A percentile compares a stretch with the other conserved stretches of the same genome.
Evolutionary conservation across 768 basidiomycete species (phyloP).

Genomic region (Boletus rubroflammeus): DNA sequence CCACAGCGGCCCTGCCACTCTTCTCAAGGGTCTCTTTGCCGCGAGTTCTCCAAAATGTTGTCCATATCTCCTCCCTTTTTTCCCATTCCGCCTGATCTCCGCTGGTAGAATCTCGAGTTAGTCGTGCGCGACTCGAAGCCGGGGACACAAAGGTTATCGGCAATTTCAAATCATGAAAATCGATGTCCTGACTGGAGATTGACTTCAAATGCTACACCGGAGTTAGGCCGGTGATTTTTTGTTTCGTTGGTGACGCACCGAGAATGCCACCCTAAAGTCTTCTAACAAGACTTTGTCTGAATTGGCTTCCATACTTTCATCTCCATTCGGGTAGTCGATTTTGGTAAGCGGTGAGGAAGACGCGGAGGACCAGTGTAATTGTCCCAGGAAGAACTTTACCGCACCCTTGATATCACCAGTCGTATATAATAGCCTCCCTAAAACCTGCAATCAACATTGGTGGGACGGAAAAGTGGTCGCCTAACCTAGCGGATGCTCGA

Average conservation of each 20-base stretch:
- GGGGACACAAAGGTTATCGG: conserved; percentile 66
- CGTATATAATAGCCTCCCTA: conserved; percentile 85
- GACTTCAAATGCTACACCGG: conserved; percentile 63
- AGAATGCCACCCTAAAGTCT: conserved; percentile 84
- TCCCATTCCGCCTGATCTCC: conserved; percentile 55
- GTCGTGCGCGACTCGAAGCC: conserved; percentile 53
- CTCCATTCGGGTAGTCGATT: conserved; percentile 10
- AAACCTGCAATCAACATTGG: conserved; percentile 6
- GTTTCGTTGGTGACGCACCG: conserved; percentile 45
- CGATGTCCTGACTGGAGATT: conserved; percentile 45
- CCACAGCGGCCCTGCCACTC: conserved; percentile 57
- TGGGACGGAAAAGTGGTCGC: neutral
- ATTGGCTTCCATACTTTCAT: conserved; percentile 33
- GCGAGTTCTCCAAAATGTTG: conserved; percentile 48
- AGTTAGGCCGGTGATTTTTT: neutral
- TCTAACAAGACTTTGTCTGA: conserved; percentile 75
- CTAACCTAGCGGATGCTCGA: conserved; percentile 77
- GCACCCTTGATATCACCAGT: conserved; percentile 81
- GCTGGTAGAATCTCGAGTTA: conserved; percentile 46
- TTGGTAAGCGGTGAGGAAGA: conserved; percentile 17
- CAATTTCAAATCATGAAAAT: conserved; percentile 47
- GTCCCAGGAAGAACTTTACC: conserved; percentile 69
- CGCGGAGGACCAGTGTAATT: conserved; percentile 51
- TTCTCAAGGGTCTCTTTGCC: conserved; percentile 55
- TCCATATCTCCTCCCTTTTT: conserved; percentile 64